Percentiles rank a stretch among this genome's conserved stretches.
Conservation (phyloP, 2,329 filamentous ascomycete genomes). For the Drechslerella stenobrocha region DNA sequence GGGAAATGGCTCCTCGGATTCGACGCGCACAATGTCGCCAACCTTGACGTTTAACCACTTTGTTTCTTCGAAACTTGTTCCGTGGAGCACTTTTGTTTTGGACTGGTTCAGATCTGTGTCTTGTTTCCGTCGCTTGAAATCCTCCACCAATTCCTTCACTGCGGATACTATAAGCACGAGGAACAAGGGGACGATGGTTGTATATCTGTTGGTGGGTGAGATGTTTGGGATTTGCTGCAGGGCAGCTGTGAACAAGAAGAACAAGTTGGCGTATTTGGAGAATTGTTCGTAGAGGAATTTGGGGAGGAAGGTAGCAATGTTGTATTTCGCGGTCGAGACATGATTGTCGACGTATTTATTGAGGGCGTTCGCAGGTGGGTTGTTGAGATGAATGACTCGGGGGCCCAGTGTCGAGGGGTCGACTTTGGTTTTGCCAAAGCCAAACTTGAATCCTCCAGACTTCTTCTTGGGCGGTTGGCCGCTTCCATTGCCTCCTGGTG, state of each 20-base stretch:
- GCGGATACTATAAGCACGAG: constrained; percentile 93
- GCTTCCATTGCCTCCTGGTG: constrained; percentile 54
- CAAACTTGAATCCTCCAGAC: constrained; percentile 78
- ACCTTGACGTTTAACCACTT: constrained; percentile 94
- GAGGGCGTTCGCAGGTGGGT: constrained; percentile 82
- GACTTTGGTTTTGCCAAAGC: constrained; percentile 78
- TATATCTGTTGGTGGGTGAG: constrained; percentile 92
- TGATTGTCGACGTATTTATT: constrained; percentile 97
- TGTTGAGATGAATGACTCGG: constrained; percentile 92
- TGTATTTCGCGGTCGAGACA: constrained; percentile 97
- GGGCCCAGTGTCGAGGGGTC: constrained; percentile 91
- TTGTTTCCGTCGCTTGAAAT: constrained; percentile 83
- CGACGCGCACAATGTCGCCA: constrained; percentile 87
- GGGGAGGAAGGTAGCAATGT: constrained; percentile 84
- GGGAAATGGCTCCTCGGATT: constrained; percentile 93
- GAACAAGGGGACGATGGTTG: constrained; percentile 89
- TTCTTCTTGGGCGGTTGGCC: constrained; percentile 60
- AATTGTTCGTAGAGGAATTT: constrained; percentile 99
- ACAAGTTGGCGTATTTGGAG: constrained; percentile 97
- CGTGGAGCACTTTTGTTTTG: constrained; percentile 78
- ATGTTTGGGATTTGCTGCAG: constrained; percentile 94
- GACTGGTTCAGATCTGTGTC: constrained; percentile 87
- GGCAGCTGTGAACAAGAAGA: constrained; percentile 96
- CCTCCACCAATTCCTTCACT: constrained; percentile 90
- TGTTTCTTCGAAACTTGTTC: constrained; percentile 79